Percentiles rank a stretch among this genome's conserved stretches.
These are phyloP conservation scores for Eudorina sp. DNA, from an alignment of 139 green algal species.

Conservation along the genomic window DNA sequence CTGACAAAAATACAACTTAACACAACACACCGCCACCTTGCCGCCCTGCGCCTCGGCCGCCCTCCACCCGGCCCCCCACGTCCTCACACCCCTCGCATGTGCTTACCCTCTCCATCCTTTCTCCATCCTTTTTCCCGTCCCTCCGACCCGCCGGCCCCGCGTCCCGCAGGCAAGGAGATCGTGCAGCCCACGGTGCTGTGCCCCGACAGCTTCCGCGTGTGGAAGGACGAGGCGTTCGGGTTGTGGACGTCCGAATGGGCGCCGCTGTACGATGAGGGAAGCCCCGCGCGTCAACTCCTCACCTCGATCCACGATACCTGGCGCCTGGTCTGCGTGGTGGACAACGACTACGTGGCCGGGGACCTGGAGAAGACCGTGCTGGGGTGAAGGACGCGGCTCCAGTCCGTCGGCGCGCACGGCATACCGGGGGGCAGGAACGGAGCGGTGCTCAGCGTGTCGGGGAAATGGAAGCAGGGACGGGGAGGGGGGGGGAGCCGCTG, in stretches of 20 bases:
- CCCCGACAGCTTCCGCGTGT: slow-evolving; percentile 78
- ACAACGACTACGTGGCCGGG: slow-evolving; percentile 87
- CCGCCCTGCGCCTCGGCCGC: too few relatives aligned
- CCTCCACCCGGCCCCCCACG: too few relatives aligned
- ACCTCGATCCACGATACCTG: slow-evolving; percentile 69
- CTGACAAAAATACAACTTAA: too few relatives aligned
- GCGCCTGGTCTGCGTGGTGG: slow-evolving; percentile 65
- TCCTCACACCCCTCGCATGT: too few relatives aligned
- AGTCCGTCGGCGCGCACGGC: too few relatives aligned
- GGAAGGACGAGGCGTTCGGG: slow-evolving; percentile 91
- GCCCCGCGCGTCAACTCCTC: slow-evolving; percentile 67
- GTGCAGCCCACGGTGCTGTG: slow-evolving; percentile 89
- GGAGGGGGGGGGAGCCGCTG: too few relatives aligned
- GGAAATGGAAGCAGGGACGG: too few relatives aligned
- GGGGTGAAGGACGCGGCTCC: slow-evolving; percentile 16
- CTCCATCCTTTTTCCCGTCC: too few relatives aligned
- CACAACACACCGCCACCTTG: too few relatives aligned
- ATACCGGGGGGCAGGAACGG: too few relatives aligned
- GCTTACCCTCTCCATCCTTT: background rate
- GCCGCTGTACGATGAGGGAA: slow-evolving; percentile 77
- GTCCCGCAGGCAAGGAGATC: slow-evolving; percentile 75
- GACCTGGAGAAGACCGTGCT: slow-evolving; percentile 78
- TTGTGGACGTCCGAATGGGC: slow-evolving; percentile 86
- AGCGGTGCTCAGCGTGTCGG: too few relatives aligned
- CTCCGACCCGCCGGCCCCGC: background rate